A percentile compares a stretch with the other conserved stretches of the same genome.
These are phyloP conservation scores for Pelargonium fulgidum DNA, from an alignment of 441 rosid genomes.

Conservation along the genomic window DNA sequence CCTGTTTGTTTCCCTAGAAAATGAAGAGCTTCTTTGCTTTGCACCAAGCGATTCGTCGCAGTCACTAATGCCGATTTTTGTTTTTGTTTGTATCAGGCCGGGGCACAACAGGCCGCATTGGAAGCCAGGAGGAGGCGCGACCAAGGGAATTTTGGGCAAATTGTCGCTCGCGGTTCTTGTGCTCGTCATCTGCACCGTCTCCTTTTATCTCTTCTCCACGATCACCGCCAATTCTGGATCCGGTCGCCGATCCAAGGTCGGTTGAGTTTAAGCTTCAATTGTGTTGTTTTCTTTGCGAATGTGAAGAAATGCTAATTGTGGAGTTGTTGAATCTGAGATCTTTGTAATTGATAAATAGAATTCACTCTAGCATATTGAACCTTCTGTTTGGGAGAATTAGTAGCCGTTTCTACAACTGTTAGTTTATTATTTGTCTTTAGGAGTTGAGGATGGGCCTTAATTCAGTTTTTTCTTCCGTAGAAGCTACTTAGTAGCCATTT, in stretches of 20 bases:
- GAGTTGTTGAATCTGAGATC: background rate
- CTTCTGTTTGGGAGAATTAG: too few relatives aligned
- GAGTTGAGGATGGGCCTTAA: too few relatives aligned
- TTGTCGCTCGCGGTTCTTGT: constrained; percentile 53
- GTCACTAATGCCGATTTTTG: background rate
- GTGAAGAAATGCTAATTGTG: background rate
- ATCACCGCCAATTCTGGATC: constrained; percentile 41
- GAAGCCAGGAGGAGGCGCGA: constrained; percentile 44
- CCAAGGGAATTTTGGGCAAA: constrained; percentile 52
- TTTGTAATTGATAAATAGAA: too few relatives aligned
- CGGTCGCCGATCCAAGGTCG: constrained; percentile 46
- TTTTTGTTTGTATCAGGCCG: constrained; percentile 27
- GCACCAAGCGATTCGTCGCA: background rate
- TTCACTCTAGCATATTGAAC: too few relatives aligned
- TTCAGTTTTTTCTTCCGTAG: too few relatives aligned
- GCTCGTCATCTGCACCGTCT: constrained; percentile 68
- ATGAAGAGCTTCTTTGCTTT: background rate
- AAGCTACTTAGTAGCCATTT: too few relatives aligned
- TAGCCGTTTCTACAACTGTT: too few relatives aligned
- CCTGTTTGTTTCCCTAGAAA: constrained; percentile 6
- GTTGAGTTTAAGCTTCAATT: constrained; percentile 1
- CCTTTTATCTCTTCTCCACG: constrained; percentile 47
- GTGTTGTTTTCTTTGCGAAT: background rate
- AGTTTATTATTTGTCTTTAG: too few relatives aligned
- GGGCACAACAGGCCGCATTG: constrained; percentile 63